phyloP scores from a whole-genome alignment of 768 basidiomycete genomes.

The Dioszegia aurantiaca region DNA sequence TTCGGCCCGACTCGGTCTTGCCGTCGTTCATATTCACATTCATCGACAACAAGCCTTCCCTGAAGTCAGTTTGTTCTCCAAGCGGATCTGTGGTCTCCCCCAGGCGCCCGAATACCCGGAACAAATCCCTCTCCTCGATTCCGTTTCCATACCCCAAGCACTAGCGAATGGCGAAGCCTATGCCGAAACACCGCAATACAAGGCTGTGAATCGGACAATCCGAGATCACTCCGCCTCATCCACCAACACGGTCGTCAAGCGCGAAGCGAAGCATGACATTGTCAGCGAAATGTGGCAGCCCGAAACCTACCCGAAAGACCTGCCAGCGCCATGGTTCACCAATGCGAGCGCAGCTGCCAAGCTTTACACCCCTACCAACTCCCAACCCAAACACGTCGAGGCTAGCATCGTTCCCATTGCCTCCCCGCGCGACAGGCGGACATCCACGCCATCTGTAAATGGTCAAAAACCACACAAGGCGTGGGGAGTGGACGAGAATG shows the following conservation, averaged over 20 bases:
- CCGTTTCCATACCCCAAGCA: slow-evolving; percentile 4
- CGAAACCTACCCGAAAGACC: slow-evolving; percentile 40
- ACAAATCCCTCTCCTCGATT: slow-evolving; percentile 4
- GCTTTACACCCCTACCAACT: slow-evolving; percentile 28
- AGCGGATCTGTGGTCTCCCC: slow-evolving; percentile 49
- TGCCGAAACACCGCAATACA: background rate
- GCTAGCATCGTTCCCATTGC: slow-evolving; percentile 11
- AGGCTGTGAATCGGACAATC: slow-evolving; percentile 5
- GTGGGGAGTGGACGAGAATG: slow-evolving; percentile 49
- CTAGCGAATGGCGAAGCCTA: background rate
- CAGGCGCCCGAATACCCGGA: slow-evolving; percentile 22
- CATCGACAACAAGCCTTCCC: slow-evolving; percentile 52
- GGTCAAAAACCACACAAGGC: slow-evolving; percentile 39
- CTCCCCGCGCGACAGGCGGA: background rate
- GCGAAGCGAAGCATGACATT: slow-evolving; percentile 2
- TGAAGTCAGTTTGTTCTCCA: slow-evolving; percentile 50
- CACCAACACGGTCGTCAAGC: background rate
- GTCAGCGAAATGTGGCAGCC: slow-evolving; percentile 44
- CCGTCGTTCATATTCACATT: slow-evolving; percentile 49
- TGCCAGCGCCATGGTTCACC: slow-evolving; percentile 50
- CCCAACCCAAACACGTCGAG: slow-evolving; percentile 22
- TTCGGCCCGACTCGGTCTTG: slow-evolving; percentile 44
- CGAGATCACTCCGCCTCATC: background rate
- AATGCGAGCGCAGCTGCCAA: slow-evolving; percentile 38
- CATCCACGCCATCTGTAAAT: slow-evolving; percentile 4